Evolutionary conservation across 2,329 filamentous ascomycete species (phyloP), one percentile per base, ranked within the genome.

Genomic region (Scedosporium dehoogii): DNA sequence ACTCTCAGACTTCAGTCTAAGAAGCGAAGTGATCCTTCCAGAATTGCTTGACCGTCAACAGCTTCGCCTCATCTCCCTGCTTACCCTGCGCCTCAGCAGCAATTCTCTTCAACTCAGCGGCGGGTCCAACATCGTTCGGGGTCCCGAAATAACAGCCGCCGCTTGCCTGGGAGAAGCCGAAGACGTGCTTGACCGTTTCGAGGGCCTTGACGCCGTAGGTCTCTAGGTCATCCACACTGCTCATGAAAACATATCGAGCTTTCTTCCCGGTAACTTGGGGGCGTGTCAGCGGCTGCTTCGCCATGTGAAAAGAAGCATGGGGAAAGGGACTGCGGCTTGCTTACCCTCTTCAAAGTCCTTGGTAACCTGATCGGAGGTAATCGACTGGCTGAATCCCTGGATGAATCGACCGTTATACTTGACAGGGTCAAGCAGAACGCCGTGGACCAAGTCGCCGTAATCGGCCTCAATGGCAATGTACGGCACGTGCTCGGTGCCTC

Each of bases 401-500:
- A 78, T 65, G 0, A 75, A 66, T 3, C 65, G 66, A 1, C 73
- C 71, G 63, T 73, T 72, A 68, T 73, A 76, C 46, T 70, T 69
- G 55, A 68, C 68, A 0, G 76, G 76, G 12, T 73, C 69, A 6
- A 79, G 69, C 18, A 79, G 74, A 3, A 78, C 69, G 2, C 76
- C 77, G 29, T 80, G 77, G 10, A 79, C 73, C 18, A 79, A 70
- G 60, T 79, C 78, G 3, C 77, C 78, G 62, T 72, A 79, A 66
- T 80, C 77, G 41, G 76, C 71, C 0, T 63, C 65, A 3, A 79
- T 73, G 27, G 70, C 68, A 25, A 79, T 70, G 64, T 73, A 77
- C 0, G 75, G 76, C 0, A 77, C 68, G 58, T 70, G 63, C 2
- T 69, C 66, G 12, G 64, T 70, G 0, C 76, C 76, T 3, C 76